Evolutionary conservation across 2,329 filamentous ascomycete genomes (phyloP).

Genomic region (Fusarium buharicum): DNA sequence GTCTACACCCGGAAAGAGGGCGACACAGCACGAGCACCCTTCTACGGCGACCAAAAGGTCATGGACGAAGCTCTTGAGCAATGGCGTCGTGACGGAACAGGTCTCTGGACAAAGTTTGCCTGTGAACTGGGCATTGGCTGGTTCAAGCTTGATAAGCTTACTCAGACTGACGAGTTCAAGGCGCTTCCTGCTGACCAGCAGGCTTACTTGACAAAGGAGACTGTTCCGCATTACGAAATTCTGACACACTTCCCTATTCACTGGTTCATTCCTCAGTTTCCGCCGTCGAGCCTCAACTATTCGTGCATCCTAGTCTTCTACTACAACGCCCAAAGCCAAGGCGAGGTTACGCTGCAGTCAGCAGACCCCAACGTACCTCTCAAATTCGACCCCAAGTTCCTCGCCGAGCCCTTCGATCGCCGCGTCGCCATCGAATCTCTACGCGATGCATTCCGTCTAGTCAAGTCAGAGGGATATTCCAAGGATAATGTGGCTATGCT

Average conservation of each 20-base stretch:
- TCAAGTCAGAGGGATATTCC: slow-evolving; percentile 54
- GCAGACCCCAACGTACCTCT: slow-evolving; percentile 62
- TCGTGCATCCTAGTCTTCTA: slow-evolving; percentile 57
- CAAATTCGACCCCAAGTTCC: slow-evolving; percentile 63
- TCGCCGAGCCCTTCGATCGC: slow-evolving; percentile 65
- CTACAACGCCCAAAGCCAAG: slow-evolving; percentile 64
- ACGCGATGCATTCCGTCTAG: slow-evolving; percentile 55
- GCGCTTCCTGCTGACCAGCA: slow-evolving; percentile 57
- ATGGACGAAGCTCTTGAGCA: slow-evolving; percentile 59
- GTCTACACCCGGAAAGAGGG: slow-evolving; percentile 54
- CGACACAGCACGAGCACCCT: slow-evolving; percentile 56
- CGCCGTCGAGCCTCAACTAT: slow-evolving; percentile 53
- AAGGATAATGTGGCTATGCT: slow-evolving; percentile 57
- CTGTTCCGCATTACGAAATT: slow-evolving; percentile 68
- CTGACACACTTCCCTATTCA: slow-evolving; percentile 59
- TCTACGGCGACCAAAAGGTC: slow-evolving; percentile 55
- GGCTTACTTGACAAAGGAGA: slow-evolving; percentile 57
- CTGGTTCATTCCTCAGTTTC: slow-evolving; percentile 54
- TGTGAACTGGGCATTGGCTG: slow-evolving; percentile 56
- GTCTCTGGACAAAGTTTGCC: slow-evolving; percentile 53
- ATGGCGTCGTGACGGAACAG: slow-evolving; percentile 58
- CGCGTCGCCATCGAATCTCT: slow-evolving; percentile 60
- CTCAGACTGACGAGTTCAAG: slow-evolving; percentile 59
- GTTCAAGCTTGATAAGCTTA: slow-evolving; percentile 56
- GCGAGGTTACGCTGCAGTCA: slow-evolving; percentile 63